Evolutionary conservation across 2,329 filamentous ascomycete genomes (phyloP), one percentile per base, ranked within the genome.

Genomic region (Talaromyces sp.): DNA sequence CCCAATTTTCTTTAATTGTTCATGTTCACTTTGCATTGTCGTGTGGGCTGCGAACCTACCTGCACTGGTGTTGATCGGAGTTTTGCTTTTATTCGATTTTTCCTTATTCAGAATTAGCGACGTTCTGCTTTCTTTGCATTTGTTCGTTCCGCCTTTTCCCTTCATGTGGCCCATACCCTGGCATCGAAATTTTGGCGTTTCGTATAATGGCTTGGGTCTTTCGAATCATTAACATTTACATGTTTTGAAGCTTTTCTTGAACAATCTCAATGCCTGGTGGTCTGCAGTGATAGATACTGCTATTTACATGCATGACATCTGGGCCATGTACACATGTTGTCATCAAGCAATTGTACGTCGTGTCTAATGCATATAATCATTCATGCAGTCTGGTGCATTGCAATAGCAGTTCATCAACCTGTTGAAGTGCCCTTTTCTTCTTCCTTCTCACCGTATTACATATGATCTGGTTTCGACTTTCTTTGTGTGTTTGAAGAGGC

Each of bases 21-120:
- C 15, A 36, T 31, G 45, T 61, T 27, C 27, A 49, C 11, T 51
- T 61, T 61, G 58, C 58, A 61, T 61, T 61, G 43, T 49, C 17
- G 19, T 34, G n/a, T 49, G 29, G n/a, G 58, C 6, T 19, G 19
- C 17, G 38, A 6, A 29, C 43, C 58, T 61, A 34, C 43, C 5
- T 61, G 43, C 19, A 38, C 47, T 40, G 59, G 45, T 51, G 59
- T 61, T 61, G 15, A 56, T 36, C 31, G 11, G n/a, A 19, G n/a
- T n/a, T 25, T 36, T 36, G 8, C n/a, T 34, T 51, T 34, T 54
- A 5, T 54, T 34, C 29, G 8, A 19, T 7, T 8, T 53, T 51
- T 25, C 11, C 19, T 38, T 13, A 15, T 22, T 56, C n/a, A 56
- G n/a, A 17, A 25, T 54, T 25, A 56, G 53, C 31, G 31, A 25